Base-by-base conservation (phyloP, 2,329 filamentous ascomycete genomes). In the Periconia sp. region DNA sequence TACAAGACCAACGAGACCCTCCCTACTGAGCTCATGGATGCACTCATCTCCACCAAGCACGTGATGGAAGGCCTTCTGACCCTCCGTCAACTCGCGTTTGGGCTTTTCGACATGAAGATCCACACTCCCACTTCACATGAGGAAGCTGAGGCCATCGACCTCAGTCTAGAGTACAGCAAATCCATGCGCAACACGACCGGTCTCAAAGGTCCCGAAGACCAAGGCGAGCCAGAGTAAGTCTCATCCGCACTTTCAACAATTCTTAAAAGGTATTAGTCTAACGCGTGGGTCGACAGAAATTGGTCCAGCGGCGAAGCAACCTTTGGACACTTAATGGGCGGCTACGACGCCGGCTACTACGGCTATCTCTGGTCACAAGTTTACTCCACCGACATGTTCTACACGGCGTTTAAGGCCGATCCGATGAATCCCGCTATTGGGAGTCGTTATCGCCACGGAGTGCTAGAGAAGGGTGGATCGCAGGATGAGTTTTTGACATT, bases 301-400 rank as follows among this genome's bases (percentile, higher is more conserved):
- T 44, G 42, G 42, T 23, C 18, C 42, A 44, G 19, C 19, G 42
- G 42, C 19, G 42, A 44, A 44, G 42, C 42, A 3, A 44, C 42
- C 42, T 45, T 45, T 14, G n/a, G 14, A 3, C 43, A 45, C 17
- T n/a, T 45, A 5, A 45, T 45, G 23, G 23, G 23, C 20, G 43
- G 23, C 43, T 45, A 45, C 23, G 43, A 45, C 11, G 43, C 43
- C 1, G 43, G 43, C 2, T 45, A 45, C 27, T 45, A 45, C 43
- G 43, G 43, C 23, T 45, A 45, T 23, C 27, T 45, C 10, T 45
- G 43, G 43, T 45, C 43, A 23, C 23, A 45, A 18, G 43, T 45
- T n/a, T 45, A 45, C 43, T 45, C 43, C 43, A 45, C 43, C 23
- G 43, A 45, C 43, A 45, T 45, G 43, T 45, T 45, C 23, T 33